Evolutionary conservation across 768 basidiomycete species (phyloP), one percentile per base, ranked within the genome.

Genomic region (Macrolepiota fuliginosa): DNA sequence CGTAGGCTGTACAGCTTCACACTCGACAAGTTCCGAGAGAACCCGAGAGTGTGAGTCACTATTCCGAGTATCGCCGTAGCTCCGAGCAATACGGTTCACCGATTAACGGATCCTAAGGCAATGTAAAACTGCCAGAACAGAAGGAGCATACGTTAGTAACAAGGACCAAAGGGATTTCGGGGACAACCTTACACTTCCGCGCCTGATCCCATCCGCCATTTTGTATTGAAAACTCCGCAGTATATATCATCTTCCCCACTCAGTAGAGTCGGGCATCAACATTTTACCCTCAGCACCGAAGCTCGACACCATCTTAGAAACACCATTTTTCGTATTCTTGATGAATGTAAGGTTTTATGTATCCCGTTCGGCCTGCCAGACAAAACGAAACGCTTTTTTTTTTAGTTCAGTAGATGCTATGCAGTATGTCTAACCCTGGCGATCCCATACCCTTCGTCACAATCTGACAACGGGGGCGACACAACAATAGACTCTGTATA

Each of bases 21-120:
- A 32, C 46, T 24, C 17, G 32, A 51, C 35, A 36, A 51, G 12
- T 58, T 50, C 57, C 57, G 57, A 58, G 57, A 39, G 47, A 45
- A 15, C 37, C 57, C 57, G 57, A 36, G 7, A 17, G 19, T 50
- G 12, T 51, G 57, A 50, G 57, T 58, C 57, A 58, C 12, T 19
- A 36, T 40, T 58, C 57, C 57, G 57, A n/a, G 24, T 50, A 37
- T 12, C 24, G 37, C 57, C 57, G 57, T 25, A 37, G 45, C 19
- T 36, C 56, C 56, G 56, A 7, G 17, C 13, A 46, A 39, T 13
- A 37, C 47, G 56, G 17, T 19, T 22, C 36, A 25, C 7, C 15
- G 1, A 25, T 11, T 39, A n/a, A 45, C n/a, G n/a, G 19, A 19
- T 45, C 17, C 9, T 15, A 55, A 25, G 6, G 40, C 39, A 6